Base-by-base conservation (phyloP, 768 basidiomycete genomes). In the Mycena venus region DNA sequence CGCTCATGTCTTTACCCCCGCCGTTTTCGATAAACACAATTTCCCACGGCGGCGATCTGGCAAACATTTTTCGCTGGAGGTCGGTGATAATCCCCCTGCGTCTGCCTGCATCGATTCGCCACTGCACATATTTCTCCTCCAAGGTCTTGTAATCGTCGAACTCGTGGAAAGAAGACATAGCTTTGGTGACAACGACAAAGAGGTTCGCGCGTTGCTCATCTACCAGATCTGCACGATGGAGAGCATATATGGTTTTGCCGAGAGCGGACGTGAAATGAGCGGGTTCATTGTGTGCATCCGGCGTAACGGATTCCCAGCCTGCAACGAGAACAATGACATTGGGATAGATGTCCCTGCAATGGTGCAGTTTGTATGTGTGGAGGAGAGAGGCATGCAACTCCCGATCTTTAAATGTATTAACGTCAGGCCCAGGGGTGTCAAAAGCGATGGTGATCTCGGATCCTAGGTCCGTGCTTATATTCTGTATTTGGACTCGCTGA, bases 21-120 rank as follows among this genome's bases (percentile, higher is more conserved):
- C 66, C 66, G 19, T 68, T 68, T 31, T 68, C 66, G 34, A 68
- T 25, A 29, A 68, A 68, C 14, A 58, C 66, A 2, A 44, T 47
- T 17, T 56, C 38, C 66, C 66, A 68, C 0, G 53, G 23, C 4
- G 38, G 21, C 38, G 40, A 58, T 44, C 34, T 42, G 25, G 66
- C 27, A 40, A 68, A 68, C 29, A 58, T 25, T 34, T 68, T 68
- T 38, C 55, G 53, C 12, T 68, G 66, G 12, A 68, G 66, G 23
- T 68, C 64, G 23, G 49, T 55, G 34, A 66, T 55, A 29, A 66
- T 66, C 19, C 64, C 64, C 49, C 49, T 66, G 19, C 66, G 66
- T 44, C 66, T 56, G 19, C 55, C 66, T 21, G 17, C 66, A 40
- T 68, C 66, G 40, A 68, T 68, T 4, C 51, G 53, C 66, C 64